phyloP scores from a whole-genome alignment of 345 rosid genomes.

The Rhodamnia argentea region DNA sequence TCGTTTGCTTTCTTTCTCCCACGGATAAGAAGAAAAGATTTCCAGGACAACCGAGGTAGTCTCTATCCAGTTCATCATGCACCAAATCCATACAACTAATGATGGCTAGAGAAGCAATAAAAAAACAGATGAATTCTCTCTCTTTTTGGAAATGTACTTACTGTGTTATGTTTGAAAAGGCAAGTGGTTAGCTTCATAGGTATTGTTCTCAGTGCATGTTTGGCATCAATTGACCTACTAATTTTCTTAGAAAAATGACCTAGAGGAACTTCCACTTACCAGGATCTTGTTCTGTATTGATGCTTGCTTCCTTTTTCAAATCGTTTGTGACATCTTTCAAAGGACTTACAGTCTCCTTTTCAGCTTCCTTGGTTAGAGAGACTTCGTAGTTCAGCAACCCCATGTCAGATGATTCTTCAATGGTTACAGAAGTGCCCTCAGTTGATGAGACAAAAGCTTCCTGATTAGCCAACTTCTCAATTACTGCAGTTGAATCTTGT shows the following conservation, averaged over 20 bases:
- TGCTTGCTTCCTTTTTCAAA: background rate
- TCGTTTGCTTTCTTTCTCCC: background rate
- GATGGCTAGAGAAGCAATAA: background rate
- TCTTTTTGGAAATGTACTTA: background rate
- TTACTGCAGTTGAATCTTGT: no score
- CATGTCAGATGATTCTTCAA: background rate
- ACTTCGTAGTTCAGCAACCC: background rate
- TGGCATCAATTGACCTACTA: background rate
- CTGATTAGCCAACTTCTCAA: background rate
- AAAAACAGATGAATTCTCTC: background rate
- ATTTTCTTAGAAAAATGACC: background rate
- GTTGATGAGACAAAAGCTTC: background rate
- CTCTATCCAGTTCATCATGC: background rate
- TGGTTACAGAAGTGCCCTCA: background rate
- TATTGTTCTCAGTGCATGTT: background rate
- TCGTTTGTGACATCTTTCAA: background rate
- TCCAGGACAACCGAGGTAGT: background rate
- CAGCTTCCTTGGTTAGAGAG: background rate
- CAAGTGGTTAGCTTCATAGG: background rate
- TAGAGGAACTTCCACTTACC: background rate
- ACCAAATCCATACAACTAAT: background rate
- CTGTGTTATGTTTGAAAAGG: background rate
- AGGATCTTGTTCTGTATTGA: background rate
- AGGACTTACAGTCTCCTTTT: background rate
- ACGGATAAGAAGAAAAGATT: background rate